phyloP scores from a whole-genome alignment of 2,329 filamentous ascomycete genomes.

The Triangularia verruculosa region DNA sequence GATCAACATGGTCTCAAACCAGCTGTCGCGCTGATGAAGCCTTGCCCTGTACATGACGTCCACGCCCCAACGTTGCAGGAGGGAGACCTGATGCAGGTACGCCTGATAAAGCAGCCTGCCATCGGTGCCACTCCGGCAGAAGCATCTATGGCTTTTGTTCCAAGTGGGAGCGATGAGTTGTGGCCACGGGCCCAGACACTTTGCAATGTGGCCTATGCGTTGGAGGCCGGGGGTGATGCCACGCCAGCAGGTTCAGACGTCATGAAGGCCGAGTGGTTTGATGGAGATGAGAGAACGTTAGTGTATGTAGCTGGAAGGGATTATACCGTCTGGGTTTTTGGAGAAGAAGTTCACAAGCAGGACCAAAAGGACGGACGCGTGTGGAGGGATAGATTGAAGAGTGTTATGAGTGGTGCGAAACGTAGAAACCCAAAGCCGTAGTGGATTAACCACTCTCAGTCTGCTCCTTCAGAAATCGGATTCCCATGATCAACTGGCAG shows the following conservation, averaged over 20 bases:
- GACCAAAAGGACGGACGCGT: neutral
- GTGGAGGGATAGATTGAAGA: conserved; percentile 9
- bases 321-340: conserved; percentile 14
- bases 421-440: too few relatives aligned
- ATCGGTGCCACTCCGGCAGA: neutral
- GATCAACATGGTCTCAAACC: neutral
- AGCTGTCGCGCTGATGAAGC: neutral
- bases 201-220: neutral
- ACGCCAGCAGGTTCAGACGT: neutral
- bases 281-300: conserved; percentile 10
- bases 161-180: neutral
- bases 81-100: neutral
- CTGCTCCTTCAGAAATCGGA: too few relatives aligned
- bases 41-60: neutral
- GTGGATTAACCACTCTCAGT: too few relatives aligned
- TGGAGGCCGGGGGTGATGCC: neutral
- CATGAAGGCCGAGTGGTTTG: conserved; percentile 7
- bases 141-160: neutral
- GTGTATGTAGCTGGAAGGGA: conserved; percentile 9
- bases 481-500: too few relatives aligned
- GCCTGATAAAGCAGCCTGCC: neutral
- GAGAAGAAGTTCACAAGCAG: neutral
- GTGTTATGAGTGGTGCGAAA: neutral
- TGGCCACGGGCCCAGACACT: neutral
- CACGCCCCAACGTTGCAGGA: neutral